Conservation (phyloP, 2,329 filamentous ascomycete genomes). For the Penicillium sp. region DNA sequence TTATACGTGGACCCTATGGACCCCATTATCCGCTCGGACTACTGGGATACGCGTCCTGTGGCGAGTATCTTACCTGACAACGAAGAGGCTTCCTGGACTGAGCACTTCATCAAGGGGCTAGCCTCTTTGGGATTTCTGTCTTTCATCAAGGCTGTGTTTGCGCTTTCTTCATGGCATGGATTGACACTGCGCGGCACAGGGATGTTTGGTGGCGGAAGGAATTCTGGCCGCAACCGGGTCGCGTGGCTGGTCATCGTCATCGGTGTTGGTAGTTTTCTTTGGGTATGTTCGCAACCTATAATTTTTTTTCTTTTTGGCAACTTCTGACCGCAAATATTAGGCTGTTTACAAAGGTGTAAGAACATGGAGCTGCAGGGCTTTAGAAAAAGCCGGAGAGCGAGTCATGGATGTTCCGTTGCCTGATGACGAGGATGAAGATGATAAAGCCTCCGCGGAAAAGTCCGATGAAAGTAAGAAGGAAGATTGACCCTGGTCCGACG, state of each 20-base stretch:
- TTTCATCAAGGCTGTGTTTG: constrained; percentile 69
- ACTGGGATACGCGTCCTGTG: no score
- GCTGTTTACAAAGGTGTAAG: constrained; percentile 74
- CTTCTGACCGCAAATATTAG: constrained; percentile 39
- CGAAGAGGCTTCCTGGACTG: constrained; percentile 58
- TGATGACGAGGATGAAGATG: no score
- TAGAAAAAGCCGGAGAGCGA: constrained; percentile 67
- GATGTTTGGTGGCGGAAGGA: no score
- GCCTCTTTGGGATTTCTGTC: constrained; percentile 79
- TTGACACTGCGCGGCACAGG: no score
- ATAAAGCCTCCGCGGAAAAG: no score
- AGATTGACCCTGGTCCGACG: no score
- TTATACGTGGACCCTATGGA: constrained; percentile 72
- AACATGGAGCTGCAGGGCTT: constrained; percentile 58
- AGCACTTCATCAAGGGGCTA: constrained; percentile 82
- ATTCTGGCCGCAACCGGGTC: constrained; percentile 64
- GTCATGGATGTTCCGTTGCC: constrained; percentile 71
- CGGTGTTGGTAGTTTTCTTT: constrained; percentile 70
- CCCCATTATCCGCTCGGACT: no score
- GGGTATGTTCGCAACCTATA: constrained; percentile 52
- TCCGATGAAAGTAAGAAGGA: no score
- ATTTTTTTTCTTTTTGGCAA: no score
- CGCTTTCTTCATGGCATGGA: no score
- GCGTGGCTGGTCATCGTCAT: constrained; percentile 70
- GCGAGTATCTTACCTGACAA: constrained; percentile 46